A percentile compares a stretch with the other conserved stretches of the same genome.
Evolutionary conservation across 192 early-diverging fungal genomes (phyloP).

Genomic region (Oehlia diaphana): DNA sequence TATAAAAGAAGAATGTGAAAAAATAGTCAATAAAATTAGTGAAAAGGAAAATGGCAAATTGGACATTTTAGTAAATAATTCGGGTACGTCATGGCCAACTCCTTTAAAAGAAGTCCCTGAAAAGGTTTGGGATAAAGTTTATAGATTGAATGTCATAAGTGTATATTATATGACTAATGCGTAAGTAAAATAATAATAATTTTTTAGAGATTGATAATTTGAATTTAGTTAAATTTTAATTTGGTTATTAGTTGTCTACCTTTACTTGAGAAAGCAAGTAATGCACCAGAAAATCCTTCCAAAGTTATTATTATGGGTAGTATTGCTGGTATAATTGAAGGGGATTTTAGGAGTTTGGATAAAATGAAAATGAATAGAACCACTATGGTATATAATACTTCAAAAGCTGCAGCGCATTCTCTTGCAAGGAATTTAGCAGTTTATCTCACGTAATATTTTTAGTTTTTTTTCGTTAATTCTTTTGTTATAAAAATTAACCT

Average conservation of each 20-base stretch:
- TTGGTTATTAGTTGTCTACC: slow-evolving; percentile 52
- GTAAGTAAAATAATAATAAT: neutral
- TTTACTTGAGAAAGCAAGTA: slow-evolving; percentile 57
- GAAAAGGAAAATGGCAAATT: slow-evolving; percentile 52
- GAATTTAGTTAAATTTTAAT: neutral
- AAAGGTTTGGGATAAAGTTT: neutral
- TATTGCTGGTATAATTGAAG: slow-evolving; percentile 44
- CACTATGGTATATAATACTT: slow-evolving; percentile 71
- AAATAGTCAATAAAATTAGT: slow-evolving; percentile 44
- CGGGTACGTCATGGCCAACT: slow-evolving; percentile 46
- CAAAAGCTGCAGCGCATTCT: slow-evolving; percentile 77
- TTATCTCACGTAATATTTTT: slow-evolving; percentile 38
- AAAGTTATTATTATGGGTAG: slow-evolving; percentile 85
- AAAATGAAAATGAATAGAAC: slow-evolving; percentile 22
- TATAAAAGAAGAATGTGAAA: slow-evolving; percentile 34
- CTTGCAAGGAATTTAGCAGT: slow-evolving; percentile 66
- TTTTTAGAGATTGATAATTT: neutral
- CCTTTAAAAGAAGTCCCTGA: neutral
- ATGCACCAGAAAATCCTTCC: slow-evolving; percentile 52
- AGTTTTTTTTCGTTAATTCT: neutral
- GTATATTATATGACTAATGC: slow-evolving; percentile 18
- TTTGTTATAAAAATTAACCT: neutral
- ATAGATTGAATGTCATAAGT: slow-evolving; percentile 12
- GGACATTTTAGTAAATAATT: slow-evolving; percentile 88
- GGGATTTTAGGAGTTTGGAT: slow-evolving; percentile 16